A percentile compares a stretch with the other conserved stretches of the same genome.
Evolutionary conservation across 1,284 basidiomycete genomes (phyloP).

Genomic region (Puccinia sorghi): DNA sequence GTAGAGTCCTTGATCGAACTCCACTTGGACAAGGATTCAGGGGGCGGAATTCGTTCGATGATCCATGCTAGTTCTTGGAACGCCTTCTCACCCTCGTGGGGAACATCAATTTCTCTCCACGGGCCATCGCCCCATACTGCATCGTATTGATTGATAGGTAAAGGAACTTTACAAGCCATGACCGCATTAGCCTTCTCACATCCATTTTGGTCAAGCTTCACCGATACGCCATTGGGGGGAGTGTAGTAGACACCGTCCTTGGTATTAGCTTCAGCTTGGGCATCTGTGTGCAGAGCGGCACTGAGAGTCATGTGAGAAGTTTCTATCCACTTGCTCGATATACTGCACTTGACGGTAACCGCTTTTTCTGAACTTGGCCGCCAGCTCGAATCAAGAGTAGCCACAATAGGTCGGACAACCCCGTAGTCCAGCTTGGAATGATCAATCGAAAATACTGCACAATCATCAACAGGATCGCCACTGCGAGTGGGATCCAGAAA

Average conservation of each 20-base stretch:
- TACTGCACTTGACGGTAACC: conserved; percentile 64
- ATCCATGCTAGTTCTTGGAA: conserved; percentile 83
- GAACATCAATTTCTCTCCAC: conserved; percentile 80
- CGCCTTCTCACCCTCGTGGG: conserved; percentile 73
- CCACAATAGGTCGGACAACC: conserved; percentile 73
- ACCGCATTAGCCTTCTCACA: conserved; percentile 75
- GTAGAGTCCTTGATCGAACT: conserved; percentile 62
- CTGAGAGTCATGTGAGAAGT: conserved; percentile 62
- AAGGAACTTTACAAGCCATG: conserved; percentile 72
- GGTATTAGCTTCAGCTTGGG: conserved; percentile 63
- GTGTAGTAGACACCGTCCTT: conserved; percentile 69
- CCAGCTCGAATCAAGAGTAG: conserved; percentile 72
- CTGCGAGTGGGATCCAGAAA: conserved; percentile 81
- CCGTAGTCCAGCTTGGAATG: conserved; percentile 76
- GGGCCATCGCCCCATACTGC: conserved; percentile 72
- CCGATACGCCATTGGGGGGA: conserved; percentile 64
- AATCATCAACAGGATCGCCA: conserved; percentile 70
- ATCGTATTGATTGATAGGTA: conserved; percentile 67
- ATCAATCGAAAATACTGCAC: conserved; percentile 78
- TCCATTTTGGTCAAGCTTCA: conserved; percentile 65
- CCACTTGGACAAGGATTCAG: conserved; percentile 67
- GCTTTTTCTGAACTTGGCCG: conserved; percentile 66
- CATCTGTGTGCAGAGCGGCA: conserved; percentile 60
- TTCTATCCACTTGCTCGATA: conserved; percentile 69
- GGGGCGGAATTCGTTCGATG: conserved; percentile 74